Conservation (phyloP, 202 grass and related monocot species). For the Digitaria exilis region DNA sequence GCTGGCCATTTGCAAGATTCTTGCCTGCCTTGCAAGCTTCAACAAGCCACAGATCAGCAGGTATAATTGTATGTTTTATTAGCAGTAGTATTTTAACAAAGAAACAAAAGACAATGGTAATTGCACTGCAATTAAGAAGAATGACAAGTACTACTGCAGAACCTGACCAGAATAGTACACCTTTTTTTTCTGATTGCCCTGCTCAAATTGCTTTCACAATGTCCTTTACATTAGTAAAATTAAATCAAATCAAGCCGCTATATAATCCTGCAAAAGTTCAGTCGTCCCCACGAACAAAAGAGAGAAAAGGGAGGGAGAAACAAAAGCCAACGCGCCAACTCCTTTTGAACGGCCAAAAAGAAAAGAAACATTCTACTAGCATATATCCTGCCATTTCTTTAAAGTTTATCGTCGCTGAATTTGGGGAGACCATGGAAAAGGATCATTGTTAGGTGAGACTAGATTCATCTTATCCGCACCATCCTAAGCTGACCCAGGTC, state of each 20-base stretch:
- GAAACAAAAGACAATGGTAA: neutral
- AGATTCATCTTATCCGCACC: neutral
- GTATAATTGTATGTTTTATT: neutral
- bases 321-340: slow-evolving; percentile 34
- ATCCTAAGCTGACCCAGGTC: neutral
- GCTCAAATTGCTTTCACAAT: slow-evolving; percentile 10
- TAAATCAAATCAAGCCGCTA: neutral
- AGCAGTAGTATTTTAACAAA: neutral
- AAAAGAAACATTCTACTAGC: neutral
- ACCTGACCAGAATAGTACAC: neutral
- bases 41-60: neutral
- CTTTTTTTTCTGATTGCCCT: slow-evolving; percentile 2
- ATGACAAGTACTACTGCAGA: neutral
- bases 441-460: neutral
- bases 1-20: slow-evolving; percentile 19
- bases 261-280: neutral
- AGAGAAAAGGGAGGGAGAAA: neutral
- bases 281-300: slow-evolving; percentile 4
- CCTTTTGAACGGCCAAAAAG: slow-evolving; percentile 36
- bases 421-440: neutral
- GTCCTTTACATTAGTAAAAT: neutral
- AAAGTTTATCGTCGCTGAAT: neutral
- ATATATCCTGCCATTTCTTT: neutral
- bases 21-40: neutral
- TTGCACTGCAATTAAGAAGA: neutral